These are phyloP conservation scores for Fusarium citri DNA, from an alignment of 2,329 filamentous ascomycete species.

Conservation along the genomic window DNA sequence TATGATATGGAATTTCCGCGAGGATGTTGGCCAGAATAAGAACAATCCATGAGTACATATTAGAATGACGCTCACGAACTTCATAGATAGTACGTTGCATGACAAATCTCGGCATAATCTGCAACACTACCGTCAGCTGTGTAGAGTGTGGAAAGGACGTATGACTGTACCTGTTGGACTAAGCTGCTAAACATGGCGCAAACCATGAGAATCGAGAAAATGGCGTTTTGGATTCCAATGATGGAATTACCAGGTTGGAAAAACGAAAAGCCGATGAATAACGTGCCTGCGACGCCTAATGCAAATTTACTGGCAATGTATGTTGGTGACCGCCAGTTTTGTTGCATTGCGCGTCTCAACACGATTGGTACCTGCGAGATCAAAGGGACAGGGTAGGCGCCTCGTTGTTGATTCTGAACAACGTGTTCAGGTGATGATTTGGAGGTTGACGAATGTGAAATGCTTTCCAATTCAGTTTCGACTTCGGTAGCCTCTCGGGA, in stretches of 20 bases:
- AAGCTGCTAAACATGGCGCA: constrained; percentile 79
- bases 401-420: neutral
- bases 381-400: neutral
- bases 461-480: neutral
- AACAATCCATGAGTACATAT: constrained; percentile 79
- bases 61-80: constrained; percentile 78
- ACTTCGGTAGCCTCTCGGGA: neutral
- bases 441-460: neutral
- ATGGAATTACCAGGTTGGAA: constrained; percentile 65
- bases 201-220: constrained; percentile 82
- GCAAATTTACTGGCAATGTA: constrained; percentile 81
- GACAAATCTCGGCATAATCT: constrained; percentile 81
- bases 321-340: constrained; percentile 85
- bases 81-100: constrained; percentile 80
- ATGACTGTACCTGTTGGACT: constrained; percentile 64
- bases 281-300: constrained; percentile 67
- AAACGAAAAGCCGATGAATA: constrained; percentile 83
- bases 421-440: neutral
- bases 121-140: too few relatives aligned
- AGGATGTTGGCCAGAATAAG: constrained; percentile 78
- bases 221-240: constrained; percentile 78
- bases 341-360: constrained; percentile 77
- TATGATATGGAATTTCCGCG: constrained; percentile 78
- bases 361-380: constrained; percentile 72
- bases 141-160: too few relatives aligned